Percentiles rank a stretch among this genome's conserved stretches.
Conservation (phyloP, 1,284 basidiomycete genomes). For the Marasmius tenuissimus region DNA sequence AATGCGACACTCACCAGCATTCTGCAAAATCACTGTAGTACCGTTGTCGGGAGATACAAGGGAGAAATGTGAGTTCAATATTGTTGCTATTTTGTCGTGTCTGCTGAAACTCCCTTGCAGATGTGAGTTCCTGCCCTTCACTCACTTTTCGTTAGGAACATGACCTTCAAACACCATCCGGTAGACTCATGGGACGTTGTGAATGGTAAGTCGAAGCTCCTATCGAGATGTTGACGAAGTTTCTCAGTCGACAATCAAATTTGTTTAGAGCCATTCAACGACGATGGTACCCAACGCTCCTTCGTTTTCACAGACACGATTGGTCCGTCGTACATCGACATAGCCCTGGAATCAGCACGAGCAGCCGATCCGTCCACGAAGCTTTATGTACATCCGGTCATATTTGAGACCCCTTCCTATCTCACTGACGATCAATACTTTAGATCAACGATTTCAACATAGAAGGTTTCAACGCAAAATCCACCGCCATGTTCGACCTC, state of each 20-base stretch:
- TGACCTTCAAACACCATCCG: background rate
- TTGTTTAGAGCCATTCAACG: slow-evolving; percentile 50
- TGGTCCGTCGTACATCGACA: slow-evolving; percentile 36
- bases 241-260: background rate
- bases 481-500: slow-evolving; percentile 2
- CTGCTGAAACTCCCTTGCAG: slow-evolving; percentile 10
- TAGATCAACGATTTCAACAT: slow-evolving; percentile 8
- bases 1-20: slow-evolving; percentile 42
- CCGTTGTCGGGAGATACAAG: slow-evolving; percentile 49
- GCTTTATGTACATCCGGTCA: slow-evolving; percentile 32
- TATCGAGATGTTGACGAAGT: slow-evolving; percentile 2
- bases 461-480: slow-evolving; percentile 8
- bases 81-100: slow-evolving; percentile 12
- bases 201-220: slow-evolving; percentile 30
- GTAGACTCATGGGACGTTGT: slow-evolving; percentile 35
- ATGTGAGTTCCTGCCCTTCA: slow-evolving; percentile 16
- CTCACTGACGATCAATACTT: no score
- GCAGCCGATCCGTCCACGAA: slow-evolving; percentile 41
- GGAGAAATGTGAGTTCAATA: slow-evolving; percentile 43
- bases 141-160: background rate
- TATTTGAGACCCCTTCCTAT: no score
- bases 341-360: slow-evolving; percentile 40
- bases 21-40: slow-evolving; percentile 45
- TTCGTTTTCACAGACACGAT: slow-evolving; percentile 38
- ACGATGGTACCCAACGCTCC: slow-evolving; percentile 52